A percentile compares a stretch with the other conserved stretches of the same genome.
Conservation (phyloP, 805 yeast genomes). For the Wickerhamiella occidentalis region DNA sequence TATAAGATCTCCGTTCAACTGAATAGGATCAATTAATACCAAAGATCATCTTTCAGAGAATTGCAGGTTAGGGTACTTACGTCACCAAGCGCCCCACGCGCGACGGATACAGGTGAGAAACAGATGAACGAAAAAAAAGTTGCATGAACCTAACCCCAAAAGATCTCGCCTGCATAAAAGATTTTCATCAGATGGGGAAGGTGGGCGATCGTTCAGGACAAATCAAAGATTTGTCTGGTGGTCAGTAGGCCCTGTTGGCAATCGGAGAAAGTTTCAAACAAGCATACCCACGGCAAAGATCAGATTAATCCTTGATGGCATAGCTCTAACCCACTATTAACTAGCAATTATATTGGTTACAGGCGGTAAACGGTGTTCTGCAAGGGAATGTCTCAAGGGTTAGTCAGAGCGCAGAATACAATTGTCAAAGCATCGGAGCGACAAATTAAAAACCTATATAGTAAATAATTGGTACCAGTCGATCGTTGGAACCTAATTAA, state of each 20-base stretch:
- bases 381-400: not conserved
- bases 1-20: too few relatives aligned
- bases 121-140: not conserved
- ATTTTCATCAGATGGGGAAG: slow-evolving; percentile 3
- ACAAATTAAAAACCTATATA: too few relatives aligned
- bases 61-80: not conserved
- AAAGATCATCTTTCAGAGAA: too few relatives aligned
- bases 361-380: not conserved
- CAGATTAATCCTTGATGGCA: too few relatives aligned
- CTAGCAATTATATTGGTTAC: not conserved
- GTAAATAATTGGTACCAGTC: not conserved
- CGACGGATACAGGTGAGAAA: not conserved
- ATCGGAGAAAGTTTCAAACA: too few relatives aligned
- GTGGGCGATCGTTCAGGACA: not conserved
- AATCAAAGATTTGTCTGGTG: too few relatives aligned
- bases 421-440: not conserved
- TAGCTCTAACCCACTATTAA: too few relatives aligned
- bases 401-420: not conserved
- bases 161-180: slow-evolving; percentile 2
- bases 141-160: not conserved
- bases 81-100: not conserved
- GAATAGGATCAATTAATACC: too few relatives aligned
- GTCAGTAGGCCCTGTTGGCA: too few relatives aligned
- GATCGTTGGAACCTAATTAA: too few relatives aligned
- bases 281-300: too few relatives aligned